These are phyloP conservation scores for Paramarasmius palmivorus DNA, from an alignment of 1,284 basidiomycete species.

Conservation along the genomic window DNA sequence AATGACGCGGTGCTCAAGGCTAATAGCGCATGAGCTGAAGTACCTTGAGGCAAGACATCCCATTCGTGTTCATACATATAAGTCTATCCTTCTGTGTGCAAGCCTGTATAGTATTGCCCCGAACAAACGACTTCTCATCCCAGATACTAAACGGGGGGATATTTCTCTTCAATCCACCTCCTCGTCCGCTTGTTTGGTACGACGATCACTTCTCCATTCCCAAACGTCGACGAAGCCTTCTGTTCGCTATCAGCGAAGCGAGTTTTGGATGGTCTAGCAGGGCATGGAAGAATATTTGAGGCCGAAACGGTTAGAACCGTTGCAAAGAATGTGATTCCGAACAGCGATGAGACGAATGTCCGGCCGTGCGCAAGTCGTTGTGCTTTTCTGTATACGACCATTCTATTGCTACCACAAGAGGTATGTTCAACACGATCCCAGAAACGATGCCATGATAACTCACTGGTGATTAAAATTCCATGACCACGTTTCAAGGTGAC, in stretches of 20 bases:
- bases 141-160: constrained; percentile 29
- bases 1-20: too few species aligned
- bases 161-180: constrained; percentile 79
- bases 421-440: not conserved
- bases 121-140: too few species aligned
- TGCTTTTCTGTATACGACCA: constrained; percentile 52
- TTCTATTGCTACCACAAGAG: constrained; percentile 32
- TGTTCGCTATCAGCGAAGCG: constrained; percentile 55
- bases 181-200: constrained; percentile 45
- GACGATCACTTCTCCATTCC: constrained; percentile 21
- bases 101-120: too few species aligned
- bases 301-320: constrained; percentile 79
- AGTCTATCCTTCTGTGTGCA: too few species aligned
- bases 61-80: too few species aligned
- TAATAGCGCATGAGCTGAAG: too few species aligned
- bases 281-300: constrained; percentile 76
- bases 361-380: constrained; percentile 70
- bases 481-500: not conserved
- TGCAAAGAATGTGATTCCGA: constrained; percentile 75
- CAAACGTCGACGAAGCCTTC: constrained; percentile 17
- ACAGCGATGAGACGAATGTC: constrained; percentile 74
- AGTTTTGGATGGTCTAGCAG: constrained; percentile 54
- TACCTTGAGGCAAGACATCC: too few species aligned
- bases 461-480: constrained; percentile 11
- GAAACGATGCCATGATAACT: not conserved